These are phyloP conservation scores for Pleurotus eryngii DNA, from an alignment of 768 basidiomycete genomes.

Conservation along the genomic window DNA sequence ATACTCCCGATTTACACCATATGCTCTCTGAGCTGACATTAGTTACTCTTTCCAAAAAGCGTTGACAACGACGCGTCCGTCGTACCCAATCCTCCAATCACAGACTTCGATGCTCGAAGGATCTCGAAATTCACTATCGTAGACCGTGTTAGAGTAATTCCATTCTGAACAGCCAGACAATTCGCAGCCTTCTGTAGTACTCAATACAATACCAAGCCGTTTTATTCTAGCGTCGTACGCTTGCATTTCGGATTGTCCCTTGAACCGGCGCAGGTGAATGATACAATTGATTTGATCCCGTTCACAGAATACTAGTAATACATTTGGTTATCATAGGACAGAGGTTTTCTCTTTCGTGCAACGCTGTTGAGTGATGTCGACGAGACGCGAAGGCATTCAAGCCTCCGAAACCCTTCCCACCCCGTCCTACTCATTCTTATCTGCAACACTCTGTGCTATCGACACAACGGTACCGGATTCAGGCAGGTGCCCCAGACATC, in stretches of 20 bases:
- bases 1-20: not conserved
- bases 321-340: too few species aligned
- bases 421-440: not conserved
- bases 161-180: not conserved
- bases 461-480: not conserved
- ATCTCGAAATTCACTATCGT: conserved; percentile 7
- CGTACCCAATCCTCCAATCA: not conserved
- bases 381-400: not conserved
- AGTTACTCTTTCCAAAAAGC: not conserved
- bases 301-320: too few species aligned
- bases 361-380: too few species aligned
- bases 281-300: too few species aligned
- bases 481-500: not conserved
- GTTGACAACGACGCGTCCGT: conserved; percentile 4
- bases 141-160: not conserved
- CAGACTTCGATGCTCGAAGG: conserved; percentile 8
- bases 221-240: too few species aligned
- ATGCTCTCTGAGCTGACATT: not conserved
- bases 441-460: not conserved
- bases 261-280: too few species aligned
- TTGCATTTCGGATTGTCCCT: too few species aligned
- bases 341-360: too few species aligned
- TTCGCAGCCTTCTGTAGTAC: too few species aligned
- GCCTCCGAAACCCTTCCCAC: not conserved
- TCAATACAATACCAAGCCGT: too few species aligned